A percentile compares a stretch with the other conserved stretches of the same genome.
Evolutionary conservation across 75 land plant species (phyloP).

Genomic region (Picea glauca): DNA sequence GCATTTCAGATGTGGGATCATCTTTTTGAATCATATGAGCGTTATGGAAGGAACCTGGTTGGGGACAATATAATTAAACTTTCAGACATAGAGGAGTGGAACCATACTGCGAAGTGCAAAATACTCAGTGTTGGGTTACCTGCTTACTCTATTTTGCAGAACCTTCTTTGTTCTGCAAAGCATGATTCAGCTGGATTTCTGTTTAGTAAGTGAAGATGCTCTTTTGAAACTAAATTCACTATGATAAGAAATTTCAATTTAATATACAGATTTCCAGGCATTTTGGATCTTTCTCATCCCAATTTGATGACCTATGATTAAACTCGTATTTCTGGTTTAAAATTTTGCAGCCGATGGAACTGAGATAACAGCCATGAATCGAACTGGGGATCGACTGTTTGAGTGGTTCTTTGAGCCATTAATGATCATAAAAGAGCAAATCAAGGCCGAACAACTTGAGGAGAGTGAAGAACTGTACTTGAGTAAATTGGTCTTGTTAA

Average conservation of each 20-base stretch:
- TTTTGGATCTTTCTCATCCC: background rate
- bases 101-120: constrained; percentile 31
- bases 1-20: constrained; percentile 58
- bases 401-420: constrained; percentile 90
- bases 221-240: background rate
- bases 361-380: constrained; percentile 64
- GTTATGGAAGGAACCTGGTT: constrained; percentile 46
- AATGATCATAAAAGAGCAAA: constrained; percentile 82
- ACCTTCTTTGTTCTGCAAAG: constrained; percentile 55
- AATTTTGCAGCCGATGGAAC: constrained; percentile 26
- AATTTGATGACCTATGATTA: background rate
- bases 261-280: background rate
- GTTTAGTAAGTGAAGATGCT: constrained; percentile 30
- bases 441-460: constrained; percentile 60
- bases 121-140: constrained; percentile 62
- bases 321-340: background rate
- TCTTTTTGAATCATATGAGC: constrained; percentile 47
- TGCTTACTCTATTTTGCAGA: constrained; percentile 60
- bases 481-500: constrained; percentile 46
- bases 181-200: constrained; percentile 55
- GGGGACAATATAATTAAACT: constrained; percentile 53
- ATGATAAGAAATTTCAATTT: background rate
- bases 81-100: constrained; percentile 63
- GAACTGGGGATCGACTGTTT: constrained; percentile 66
- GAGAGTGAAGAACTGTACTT: constrained; percentile 76